These are phyloP conservation scores for Pyrenophora graminea DNA, from an alignment of 2,329 filamentous ascomycete genomes.

Conservation along the genomic window DNA sequence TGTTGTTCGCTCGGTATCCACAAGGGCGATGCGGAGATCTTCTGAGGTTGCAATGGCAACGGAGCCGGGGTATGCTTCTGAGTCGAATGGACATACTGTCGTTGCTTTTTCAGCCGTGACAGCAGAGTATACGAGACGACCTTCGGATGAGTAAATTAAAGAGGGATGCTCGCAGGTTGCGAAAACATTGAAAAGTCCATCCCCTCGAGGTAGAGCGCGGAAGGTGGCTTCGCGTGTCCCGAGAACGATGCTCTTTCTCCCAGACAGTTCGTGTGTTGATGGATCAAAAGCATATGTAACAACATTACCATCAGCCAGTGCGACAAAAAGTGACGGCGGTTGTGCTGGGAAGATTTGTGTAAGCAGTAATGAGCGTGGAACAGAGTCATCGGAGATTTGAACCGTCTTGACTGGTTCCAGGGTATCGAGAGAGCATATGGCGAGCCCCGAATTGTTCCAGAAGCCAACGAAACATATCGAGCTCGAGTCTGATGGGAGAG, in stretches of 20 bases:
- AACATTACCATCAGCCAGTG: conserved; percentile 90
- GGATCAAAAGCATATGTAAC: conserved; percentile 77
- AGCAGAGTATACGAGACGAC: conserved; percentile 87
- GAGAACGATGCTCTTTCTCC: conserved; percentile 79
- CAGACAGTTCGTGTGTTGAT: conserved; percentile 65
- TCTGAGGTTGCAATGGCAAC: conserved; percentile 78
- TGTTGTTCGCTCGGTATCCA: conserved; percentile 84
- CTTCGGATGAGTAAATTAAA: conserved; percentile 87
- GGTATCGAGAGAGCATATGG: conserved; percentile 70
- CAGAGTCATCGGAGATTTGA: conserved; percentile 64
- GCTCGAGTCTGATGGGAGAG: conserved; percentile 67
- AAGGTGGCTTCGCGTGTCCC: conserved; percentile 85
- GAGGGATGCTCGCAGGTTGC: conserved; percentile 93
- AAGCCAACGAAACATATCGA: conserved; percentile 80
- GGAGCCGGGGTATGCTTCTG: conserved; percentile 76
- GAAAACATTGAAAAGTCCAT: conserved; percentile 77
- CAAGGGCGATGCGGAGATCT: conserved; percentile 76
- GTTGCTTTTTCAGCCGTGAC: conserved; percentile 87
- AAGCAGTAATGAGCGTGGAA: conserved; percentile 81
- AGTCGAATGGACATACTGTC: conserved; percentile 80
- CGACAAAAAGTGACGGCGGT: conserved; percentile 78
- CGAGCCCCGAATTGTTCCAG: conserved; percentile 81
- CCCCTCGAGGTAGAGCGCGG: conserved; percentile 71
- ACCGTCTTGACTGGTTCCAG: conserved; percentile 68
- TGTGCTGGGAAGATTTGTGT: conserved; percentile 72